Conservation (phyloP, 2,329 filamentous ascomycete species). For the Talaromyces funiculosus region DNA sequence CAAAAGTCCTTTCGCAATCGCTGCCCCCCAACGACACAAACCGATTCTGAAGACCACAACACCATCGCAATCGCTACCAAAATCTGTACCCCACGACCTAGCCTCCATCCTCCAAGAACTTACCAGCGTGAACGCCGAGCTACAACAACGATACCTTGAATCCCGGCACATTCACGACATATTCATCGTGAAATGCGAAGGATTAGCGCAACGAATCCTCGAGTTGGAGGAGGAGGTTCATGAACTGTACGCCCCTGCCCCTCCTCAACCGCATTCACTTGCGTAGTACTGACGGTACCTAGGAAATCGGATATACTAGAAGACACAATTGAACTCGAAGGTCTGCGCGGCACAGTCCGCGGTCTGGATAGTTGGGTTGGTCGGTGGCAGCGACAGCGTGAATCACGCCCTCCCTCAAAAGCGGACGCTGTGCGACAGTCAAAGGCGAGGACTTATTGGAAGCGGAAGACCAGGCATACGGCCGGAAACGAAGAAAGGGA, state of each 20-base stretch:
- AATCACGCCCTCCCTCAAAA: not conserved
- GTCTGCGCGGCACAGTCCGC: conserved; percentile 31
- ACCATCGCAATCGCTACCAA: not conserved
- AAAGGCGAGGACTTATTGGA: conserved; percentile 15
- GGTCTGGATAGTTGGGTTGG: conserved; percentile 31
- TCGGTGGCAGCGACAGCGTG: conserved; percentile 23
- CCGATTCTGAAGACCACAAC: not conserved
- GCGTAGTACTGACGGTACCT: not conserved
- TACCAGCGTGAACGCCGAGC: conserved; percentile 21
- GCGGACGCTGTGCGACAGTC: not conserved
- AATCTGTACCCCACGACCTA: conserved; percentile 16
- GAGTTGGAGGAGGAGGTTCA: conserved; percentile 55
- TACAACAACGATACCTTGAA: conserved; percentile 26
- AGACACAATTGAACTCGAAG: conserved; percentile 30
- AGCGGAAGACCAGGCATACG: conserved; percentile 2
- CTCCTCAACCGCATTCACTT: not conserved
- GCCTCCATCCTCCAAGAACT: conserved; percentile 23
- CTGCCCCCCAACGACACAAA: not conserved
- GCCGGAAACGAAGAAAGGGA: conserved; percentile 14
- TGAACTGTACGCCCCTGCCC: conserved; percentile 47
- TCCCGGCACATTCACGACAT: conserved; percentile 57
- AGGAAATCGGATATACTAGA: conserved; percentile 28
- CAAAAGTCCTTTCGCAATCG: not conserved
- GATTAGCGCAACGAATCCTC: conserved; percentile 53
- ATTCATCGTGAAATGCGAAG: conserved; percentile 54